Conservation (phyloP, 495 filamentous ascomycete genomes). For the Xylaria grammica region DNA sequence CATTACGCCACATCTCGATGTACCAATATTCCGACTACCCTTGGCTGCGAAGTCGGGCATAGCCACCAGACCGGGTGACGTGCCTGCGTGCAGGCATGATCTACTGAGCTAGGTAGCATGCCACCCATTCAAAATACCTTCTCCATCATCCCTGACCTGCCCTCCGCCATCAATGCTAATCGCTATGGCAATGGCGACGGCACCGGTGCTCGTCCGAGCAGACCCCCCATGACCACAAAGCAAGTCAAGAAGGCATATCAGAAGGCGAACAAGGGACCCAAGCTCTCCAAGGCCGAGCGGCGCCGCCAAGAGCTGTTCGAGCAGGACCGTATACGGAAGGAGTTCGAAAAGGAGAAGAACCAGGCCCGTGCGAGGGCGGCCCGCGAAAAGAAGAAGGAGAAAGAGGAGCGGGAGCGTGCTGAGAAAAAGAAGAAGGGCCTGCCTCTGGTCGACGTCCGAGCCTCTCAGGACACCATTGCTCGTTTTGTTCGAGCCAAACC, state of each 20-base stretch:
- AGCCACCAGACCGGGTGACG: slow-evolving; percentile 3
- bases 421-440: slow-evolving; percentile 47
- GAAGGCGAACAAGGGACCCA: slow-evolving; percentile 38
- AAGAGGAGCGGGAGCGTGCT: slow-evolving; percentile 40
- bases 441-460: slow-evolving; percentile 46
- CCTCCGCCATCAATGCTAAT: slow-evolving; percentile 29
- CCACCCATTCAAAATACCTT: slow-evolving; percentile 40
- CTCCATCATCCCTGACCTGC: slow-evolving; percentile 36
- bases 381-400: slow-evolving; percentile 51
- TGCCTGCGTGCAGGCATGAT: background rate
- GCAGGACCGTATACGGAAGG: slow-evolving; percentile 49
- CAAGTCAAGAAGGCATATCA: slow-evolving; percentile 48
- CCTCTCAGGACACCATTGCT: slow-evolving; percentile 51
- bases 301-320: slow-evolving; percentile 48
- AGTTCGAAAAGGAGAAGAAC: slow-evolving; percentile 50
- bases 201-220: slow-evolving; percentile 10
- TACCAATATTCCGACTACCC: slow-evolving; percentile 1
- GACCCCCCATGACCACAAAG: slow-evolving; percentile 53
- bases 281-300: slow-evolving; percentile 47
- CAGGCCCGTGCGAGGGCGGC: slow-evolving; percentile 40
- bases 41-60: slow-evolving; percentile 10
- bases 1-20: slow-evolving; percentile 1
- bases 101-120: slow-evolving; percentile 20
- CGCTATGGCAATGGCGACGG: slow-evolving; percentile 7
- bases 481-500: slow-evolving; percentile 46